Evolutionary conservation across 768 basidiomycete genomes (phyloP).

Genomic region (Tulasnella sp.): DNA sequence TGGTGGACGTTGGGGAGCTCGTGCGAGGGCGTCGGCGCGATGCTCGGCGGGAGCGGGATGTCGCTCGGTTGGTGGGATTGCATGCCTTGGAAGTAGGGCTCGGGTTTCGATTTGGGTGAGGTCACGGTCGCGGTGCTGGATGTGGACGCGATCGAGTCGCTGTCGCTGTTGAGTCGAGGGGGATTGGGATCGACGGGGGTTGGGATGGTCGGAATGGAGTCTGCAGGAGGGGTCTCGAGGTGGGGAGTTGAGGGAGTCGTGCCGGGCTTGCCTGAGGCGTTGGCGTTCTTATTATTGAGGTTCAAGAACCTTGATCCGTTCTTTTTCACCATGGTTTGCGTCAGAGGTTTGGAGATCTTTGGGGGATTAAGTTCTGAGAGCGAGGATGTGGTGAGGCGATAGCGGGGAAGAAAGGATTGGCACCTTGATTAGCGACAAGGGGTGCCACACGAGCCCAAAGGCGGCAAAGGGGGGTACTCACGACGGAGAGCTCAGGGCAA

Average conservation of each 20-base stretch:
- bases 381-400: background rate
- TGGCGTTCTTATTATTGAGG: no score
- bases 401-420: background rate
- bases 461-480: background rate
- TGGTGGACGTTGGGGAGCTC: background rate
- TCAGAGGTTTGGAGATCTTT: no score
- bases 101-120: background rate
- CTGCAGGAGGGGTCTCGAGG: background rate
- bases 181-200: background rate
- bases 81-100: background rate
- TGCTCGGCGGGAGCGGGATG: background rate
- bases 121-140: background rate
- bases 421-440: background rate
- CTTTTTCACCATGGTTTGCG: background rate
- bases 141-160: no score
- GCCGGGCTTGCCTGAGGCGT: background rate
- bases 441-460: background rate
- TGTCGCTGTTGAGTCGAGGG: background rate
- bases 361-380: background rate
- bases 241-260: background rate
- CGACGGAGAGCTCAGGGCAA: background rate
- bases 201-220: background rate
- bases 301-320: background rate
- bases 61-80: background rate
- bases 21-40: background rate